Evolutionary conservation across 768 basidiomycete species (phyloP).

Genomic region (Termitomyces sp.): DNA sequence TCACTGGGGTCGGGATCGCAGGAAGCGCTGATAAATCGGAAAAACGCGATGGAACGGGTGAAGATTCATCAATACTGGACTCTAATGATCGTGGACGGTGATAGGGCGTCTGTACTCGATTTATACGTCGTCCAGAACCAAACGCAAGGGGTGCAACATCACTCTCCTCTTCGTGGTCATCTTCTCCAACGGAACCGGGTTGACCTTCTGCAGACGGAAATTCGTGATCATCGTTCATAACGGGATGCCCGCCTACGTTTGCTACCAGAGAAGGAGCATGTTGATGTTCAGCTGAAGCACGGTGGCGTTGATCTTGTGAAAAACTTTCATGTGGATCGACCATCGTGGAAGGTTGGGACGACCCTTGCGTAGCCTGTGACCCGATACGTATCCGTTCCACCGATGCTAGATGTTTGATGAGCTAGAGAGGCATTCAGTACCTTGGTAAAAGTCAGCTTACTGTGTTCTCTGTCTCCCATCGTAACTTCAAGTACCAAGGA

Average conservation of each 20-base stretch:
- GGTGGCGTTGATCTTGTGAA: neutral
- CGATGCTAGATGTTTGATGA: neutral
- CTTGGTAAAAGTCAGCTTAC: neutral
- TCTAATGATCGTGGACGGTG: neutral
- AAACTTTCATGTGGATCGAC: neutral
- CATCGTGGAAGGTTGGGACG: neutral
- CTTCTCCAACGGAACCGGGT: neutral
- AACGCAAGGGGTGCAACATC: neutral
- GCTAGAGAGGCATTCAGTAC: neutral
- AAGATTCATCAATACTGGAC: neutral
- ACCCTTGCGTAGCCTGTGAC: neutral
- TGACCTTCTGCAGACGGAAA: neutral
- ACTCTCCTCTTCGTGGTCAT: neutral
- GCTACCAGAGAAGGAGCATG: neutral
- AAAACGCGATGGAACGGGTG: conserved; percentile 26
- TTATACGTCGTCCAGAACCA: neutral
- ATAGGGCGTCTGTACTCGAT: conserved; percentile 8
- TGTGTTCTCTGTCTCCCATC: neutral
- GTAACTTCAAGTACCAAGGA: neutral
- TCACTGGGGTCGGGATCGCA: conserved; percentile 7
- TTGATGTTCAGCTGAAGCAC: neutral
- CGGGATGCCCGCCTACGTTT: neutral
- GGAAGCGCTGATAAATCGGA: conserved; percentile 22
- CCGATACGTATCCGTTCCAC: neutral
- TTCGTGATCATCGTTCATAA: neutral